A percentile compares a stretch with the other conserved stretches of the same genome.
These are phyloP conservation scores for Amborella trichopoda DNA, from an alignment of 164 flowering plant species.

Conservation along the genomic window DNA sequence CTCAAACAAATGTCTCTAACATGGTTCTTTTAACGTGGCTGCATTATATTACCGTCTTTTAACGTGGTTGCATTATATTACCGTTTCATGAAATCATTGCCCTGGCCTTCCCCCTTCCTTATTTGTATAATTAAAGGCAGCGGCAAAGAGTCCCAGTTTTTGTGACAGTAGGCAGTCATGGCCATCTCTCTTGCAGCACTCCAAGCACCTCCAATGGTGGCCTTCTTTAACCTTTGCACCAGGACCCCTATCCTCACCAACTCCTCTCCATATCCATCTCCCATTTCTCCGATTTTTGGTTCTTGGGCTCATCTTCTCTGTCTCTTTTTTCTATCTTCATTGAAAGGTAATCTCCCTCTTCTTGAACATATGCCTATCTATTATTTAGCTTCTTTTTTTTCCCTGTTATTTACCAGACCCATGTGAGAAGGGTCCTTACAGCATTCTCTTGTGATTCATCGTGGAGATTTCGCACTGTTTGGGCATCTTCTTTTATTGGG, in stretches of 20 bases:
- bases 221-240: background rate
- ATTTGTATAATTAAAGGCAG: too few relatives aligned
- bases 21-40: too few relatives aligned
- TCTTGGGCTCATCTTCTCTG: constrained; percentile 33
- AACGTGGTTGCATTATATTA: too few relatives aligned
- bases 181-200: constrained; percentile 11
- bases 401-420: background rate
- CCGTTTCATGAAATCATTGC: too few relatives aligned
- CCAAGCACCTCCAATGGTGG: background rate
- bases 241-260: background rate
- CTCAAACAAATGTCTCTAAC: too few relatives aligned
- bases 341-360: constrained; percentile 32
- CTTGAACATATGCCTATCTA: background rate
- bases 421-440: too few relatives aligned
- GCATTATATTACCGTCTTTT: too few relatives aligned
- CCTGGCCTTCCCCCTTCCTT: too few relatives aligned
- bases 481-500: too few relatives aligned
- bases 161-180: constrained; percentile 5
- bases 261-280: constrained; percentile 9
- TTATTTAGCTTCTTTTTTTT: background rate
- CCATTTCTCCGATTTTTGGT: constrained; percentile 27
- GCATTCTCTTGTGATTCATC: too few relatives aligned
- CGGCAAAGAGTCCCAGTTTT: too few relatives aligned
- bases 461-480: too few relatives aligned
- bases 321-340: constrained; percentile 35